A percentile compares a stretch with the other conserved stretches of the same genome.
Evolutionary conservation across 78 protist species (phyloP).

Genomic region (Guillardia theta): DNA sequence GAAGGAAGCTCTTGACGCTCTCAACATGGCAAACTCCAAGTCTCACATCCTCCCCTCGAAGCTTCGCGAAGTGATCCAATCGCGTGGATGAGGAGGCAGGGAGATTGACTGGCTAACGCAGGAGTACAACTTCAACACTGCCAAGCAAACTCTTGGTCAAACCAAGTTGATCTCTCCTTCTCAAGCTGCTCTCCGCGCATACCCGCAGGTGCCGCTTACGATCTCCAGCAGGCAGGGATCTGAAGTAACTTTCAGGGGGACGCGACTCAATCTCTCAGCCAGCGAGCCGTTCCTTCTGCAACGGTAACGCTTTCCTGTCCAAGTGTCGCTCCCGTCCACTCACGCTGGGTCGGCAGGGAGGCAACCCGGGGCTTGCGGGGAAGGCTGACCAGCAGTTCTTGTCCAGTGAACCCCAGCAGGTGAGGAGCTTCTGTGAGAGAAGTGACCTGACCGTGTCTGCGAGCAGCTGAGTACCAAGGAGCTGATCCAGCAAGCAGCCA

Average conservation of each 20-base stretch:
- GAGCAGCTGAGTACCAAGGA: not conserved
- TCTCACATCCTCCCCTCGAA: not conserved
- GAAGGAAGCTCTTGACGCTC: not conserved
- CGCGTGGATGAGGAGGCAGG: no score
- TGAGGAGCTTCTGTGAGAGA: not conserved
- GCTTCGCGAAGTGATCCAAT: no score
- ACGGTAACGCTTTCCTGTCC: not conserved
- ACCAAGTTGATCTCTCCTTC: not conserved
- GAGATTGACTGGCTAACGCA: no score
- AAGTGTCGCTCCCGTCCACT: not conserved
- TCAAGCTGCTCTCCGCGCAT: not conserved
- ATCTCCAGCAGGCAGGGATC: no score
- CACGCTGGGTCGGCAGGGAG: no score
- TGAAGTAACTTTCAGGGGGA: not conserved
- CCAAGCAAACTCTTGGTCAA: not conserved
- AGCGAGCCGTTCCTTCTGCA: not conserved
- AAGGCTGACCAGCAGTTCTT: not conserved
- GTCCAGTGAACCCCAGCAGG: not conserved
- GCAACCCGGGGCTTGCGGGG: no score
- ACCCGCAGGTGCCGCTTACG: no score
- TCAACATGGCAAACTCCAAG: not conserved
- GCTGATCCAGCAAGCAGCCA: conserved; percentile 29
- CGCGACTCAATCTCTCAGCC: not conserved
- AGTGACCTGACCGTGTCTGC: not conserved
- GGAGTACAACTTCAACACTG: not conserved